Evolutionary conservation across 2,329 filamentous ascomycete species (phyloP).

Genomic region (Colletotrichum tabaci): DNA sequence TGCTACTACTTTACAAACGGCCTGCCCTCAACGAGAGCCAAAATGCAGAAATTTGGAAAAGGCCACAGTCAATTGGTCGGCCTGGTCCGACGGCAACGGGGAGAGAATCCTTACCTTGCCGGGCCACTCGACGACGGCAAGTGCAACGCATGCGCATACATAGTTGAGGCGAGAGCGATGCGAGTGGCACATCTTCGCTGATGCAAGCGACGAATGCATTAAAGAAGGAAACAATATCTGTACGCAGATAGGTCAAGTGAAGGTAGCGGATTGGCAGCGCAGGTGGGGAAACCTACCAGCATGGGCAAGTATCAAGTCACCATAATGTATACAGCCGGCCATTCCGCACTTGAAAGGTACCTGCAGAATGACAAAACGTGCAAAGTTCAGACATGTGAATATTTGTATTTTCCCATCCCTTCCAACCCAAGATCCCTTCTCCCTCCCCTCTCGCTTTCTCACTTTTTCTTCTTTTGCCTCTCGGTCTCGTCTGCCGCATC

Average conservation of each 20-base stretch:
- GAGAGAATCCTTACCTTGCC: conserved; percentile 1
- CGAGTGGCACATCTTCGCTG: neutral
- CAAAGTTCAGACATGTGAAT: conserved; percentile 36
- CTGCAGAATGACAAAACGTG: neutral
- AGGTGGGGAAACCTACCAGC: neutral
- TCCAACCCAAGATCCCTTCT: neutral
- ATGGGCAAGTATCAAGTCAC: conserved; percentile 18
- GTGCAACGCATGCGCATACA: conserved; percentile 11
- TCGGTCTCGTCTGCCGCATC: neutral
- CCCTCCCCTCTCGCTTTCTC: conserved; percentile 11
- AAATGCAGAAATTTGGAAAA: neutral
- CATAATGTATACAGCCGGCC: neutral
- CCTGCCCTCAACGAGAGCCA: conserved; percentile 3
- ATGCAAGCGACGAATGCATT: conserved; percentile 1
- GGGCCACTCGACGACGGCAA: conserved; percentile 6
- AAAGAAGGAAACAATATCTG: neutral
- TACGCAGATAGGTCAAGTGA: neutral
- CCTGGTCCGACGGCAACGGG: neutral
- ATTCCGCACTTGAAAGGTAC: neutral
- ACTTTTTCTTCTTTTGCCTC: neutral
- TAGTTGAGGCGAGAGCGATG: conserved; percentile 13
- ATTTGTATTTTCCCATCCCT: conserved; percentile 14
- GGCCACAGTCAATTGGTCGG: neutral
- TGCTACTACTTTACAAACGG: neutral
- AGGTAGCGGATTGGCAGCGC: neutral